A percentile compares a stretch with the other conserved stretches of the same genome.
phyloP scores from a whole-genome alignment of 2,329 filamentous ascomycete genomes.

The Fusarium sp. region DNA sequence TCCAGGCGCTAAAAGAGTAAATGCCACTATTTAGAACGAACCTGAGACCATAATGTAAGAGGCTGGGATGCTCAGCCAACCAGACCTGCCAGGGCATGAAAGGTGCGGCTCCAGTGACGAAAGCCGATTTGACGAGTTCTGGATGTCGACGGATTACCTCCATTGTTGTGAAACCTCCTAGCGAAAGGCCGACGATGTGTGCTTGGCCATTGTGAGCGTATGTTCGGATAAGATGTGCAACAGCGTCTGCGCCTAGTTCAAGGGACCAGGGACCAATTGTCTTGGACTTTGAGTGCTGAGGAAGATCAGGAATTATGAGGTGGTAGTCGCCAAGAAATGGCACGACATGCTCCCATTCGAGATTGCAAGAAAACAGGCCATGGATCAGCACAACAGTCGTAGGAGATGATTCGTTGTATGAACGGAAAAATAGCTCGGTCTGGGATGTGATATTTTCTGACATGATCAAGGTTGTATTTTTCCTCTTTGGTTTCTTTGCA shows the following conservation, averaged over 20 bases:
- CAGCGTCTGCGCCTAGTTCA: conserved; percentile 45
- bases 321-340: conserved; percentile 55
- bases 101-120: conserved; percentile 49
- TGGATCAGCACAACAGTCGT: conserved; percentile 52
- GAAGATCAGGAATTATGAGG: conserved; percentile 55
- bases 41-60: conserved; percentile 46
- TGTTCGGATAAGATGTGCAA: conserved; percentile 52
- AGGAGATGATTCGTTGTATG: conserved; percentile 43
- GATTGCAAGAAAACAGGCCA: conserved; percentile 50
- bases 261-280: conserved; percentile 50
- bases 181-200: conserved; percentile 57
- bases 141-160: conserved; percentile 12
- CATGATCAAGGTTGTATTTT: background rate
- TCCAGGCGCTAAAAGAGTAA: conserved; percentile 46
- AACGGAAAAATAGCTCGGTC: background rate
- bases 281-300: conserved; percentile 54
- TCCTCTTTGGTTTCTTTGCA: accelerated
- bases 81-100: conserved; percentile 48
- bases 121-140: conserved; percentile 42
- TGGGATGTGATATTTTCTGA: background rate
- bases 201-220: conserved; percentile 53
- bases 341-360: conserved; percentile 53
- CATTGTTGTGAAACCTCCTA: conserved; percentile 50
- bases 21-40: conserved; percentile 46
- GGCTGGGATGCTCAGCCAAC: conserved; percentile 45